phyloP scores from a whole-genome alignment of 345 rosid genomes.

The Rubroshorea leprosula region DNA sequence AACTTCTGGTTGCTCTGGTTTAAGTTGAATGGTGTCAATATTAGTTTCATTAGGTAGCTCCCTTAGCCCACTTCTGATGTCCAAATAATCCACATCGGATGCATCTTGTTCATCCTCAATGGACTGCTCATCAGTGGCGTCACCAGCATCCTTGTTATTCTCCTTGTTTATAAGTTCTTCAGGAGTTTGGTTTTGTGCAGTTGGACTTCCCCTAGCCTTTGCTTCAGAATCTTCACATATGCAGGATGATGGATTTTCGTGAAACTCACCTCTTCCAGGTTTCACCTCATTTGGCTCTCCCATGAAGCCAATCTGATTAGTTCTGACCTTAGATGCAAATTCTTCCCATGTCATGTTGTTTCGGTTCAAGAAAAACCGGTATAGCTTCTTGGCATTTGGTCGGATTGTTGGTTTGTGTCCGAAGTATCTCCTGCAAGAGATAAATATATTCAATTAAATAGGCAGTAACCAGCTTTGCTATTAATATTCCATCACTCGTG shows the following conservation, averaged over 20 bases:
- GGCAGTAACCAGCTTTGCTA: neutral
- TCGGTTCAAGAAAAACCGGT: conserved; percentile 52
- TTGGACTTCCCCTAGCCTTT: conserved; percentile 17
- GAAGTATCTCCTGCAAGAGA: conserved; percentile 64
- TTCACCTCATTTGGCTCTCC: conserved; percentile 78
- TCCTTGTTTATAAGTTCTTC: neutral
- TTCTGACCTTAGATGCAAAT: conserved; percentile 53
- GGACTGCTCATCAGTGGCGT: conserved; percentile 19
- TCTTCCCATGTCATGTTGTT: conserved; percentile 80
- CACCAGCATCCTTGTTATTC: conserved; percentile 9
- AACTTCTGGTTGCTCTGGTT: conserved; percentile 30
- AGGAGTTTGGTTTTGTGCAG: neutral
- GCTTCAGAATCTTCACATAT: conserved; percentile 54
- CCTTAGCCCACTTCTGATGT: conserved; percentile 15
- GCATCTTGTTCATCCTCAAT: conserved; percentile 45
- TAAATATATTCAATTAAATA: neutral
- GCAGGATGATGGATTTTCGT: conserved; percentile 80
- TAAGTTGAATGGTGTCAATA: conserved; percentile 11
- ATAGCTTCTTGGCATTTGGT: conserved; percentile 78
- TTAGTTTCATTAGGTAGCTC: conserved; percentile 6
- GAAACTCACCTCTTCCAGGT: conserved; percentile 71
- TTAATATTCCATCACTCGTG: no score
- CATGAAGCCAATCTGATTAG: conserved; percentile 72
- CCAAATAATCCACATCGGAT: conserved; percentile 37
- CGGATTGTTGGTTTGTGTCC: conserved; percentile 90